These are phyloP conservation scores for Suhomyces maxii DNA, from an alignment of 1,139 yeast species.

Conservation along the genomic window DNA sequence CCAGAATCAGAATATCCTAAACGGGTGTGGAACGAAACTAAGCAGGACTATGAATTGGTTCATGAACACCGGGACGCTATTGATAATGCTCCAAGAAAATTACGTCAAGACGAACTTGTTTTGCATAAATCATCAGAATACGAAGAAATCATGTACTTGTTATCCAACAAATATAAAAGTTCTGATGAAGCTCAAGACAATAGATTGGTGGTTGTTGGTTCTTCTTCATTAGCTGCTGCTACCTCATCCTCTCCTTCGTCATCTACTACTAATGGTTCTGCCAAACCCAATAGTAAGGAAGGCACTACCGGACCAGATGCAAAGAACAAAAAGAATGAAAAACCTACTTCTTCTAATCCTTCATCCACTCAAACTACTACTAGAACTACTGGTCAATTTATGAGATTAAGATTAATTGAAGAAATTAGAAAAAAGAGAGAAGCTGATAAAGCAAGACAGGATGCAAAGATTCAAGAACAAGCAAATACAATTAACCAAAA, in stretches of 20 bases:
- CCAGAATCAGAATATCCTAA: constrained; percentile 51
- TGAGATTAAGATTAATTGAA: constrained; percentile 49
- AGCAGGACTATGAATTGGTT: constrained; percentile 32
- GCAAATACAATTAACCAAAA: constrained; percentile 20
- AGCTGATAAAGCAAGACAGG: constrained; percentile 45
- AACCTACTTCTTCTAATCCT: constrained; percentile 16
- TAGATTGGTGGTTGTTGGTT: constrained; percentile 43
- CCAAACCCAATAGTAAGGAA: constrained; percentile 15
- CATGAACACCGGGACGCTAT: constrained; percentile 50
- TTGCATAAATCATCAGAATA: constrained; percentile 80
- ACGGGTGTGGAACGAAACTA: constrained; percentile 40
- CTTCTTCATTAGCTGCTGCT: constrained; percentile 25
- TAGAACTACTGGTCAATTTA: constrained; percentile 44
- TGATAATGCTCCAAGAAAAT: constrained; percentile 42
- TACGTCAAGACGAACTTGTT: constrained; percentile 47
- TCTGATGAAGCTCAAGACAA: constrained; percentile 41
- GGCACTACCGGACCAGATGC: constrained; percentile 21
- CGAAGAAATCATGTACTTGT: constrained; percentile 78
- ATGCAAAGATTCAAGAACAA: constrained; percentile 37
- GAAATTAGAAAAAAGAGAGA: constrained; percentile 48
- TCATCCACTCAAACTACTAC: constrained; percentile 19
- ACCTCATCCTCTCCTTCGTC: constrained; percentile 19
- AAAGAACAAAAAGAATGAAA: constrained; percentile 28
- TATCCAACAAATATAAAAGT: constrained; percentile 42
- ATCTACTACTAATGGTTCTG: constrained; percentile 22